Evolutionary conservation across 345 rosid genomes (phyloP).

Genomic region (Lagerstroemia speciosa): DNA sequence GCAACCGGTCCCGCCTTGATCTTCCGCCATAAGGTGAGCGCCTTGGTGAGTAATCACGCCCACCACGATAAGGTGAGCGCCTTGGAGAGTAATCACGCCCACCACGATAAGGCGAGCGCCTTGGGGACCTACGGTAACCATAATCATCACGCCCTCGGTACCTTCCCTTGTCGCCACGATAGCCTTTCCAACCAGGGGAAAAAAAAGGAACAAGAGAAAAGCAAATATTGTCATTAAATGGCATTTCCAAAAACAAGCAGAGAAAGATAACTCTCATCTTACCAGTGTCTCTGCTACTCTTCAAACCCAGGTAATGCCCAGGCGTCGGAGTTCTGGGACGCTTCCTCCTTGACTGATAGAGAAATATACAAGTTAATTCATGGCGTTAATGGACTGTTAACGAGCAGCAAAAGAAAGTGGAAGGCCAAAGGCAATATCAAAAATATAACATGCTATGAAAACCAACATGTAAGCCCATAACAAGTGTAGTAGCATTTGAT

Average conservation of each 20-base stretch:
- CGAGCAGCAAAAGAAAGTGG: neutral
- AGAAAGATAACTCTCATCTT: slow-evolving; percentile 10
- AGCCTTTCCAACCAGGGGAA: slow-evolving; percentile 20
- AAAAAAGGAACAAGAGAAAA: neutral
- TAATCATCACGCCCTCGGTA: slow-evolving; percentile 57
- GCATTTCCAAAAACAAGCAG: neutral
- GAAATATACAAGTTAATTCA: slow-evolving; percentile 6
- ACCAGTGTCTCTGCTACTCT: slow-evolving; percentile 74
- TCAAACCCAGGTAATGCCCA: slow-evolving; percentile 96
- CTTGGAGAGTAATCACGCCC: slow-evolving; percentile 49
- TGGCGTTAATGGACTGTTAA: neutral
- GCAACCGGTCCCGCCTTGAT: slow-evolving; percentile 61
- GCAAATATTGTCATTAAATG: neutral
- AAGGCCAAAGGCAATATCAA: neutral
- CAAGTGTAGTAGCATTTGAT: slow-evolving; percentile 8
- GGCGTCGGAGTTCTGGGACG: slow-evolving; percentile 98
- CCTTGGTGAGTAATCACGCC: slow-evolving; percentile 63
- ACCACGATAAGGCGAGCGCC: slow-evolving; percentile 61
- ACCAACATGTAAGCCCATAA: neutral
- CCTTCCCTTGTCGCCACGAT: slow-evolving; percentile 59
- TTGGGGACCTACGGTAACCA: slow-evolving; percentile 59
- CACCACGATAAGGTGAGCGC: slow-evolving; percentile 58
- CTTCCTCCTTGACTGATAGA: slow-evolving; percentile 89
- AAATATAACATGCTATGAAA: too few relatives aligned
- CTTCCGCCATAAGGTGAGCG: slow-evolving; percentile 65